Evolutionary conservation across 768 basidiomycete genomes (phyloP).

Genomic region (Astraeus odoratus): DNA sequence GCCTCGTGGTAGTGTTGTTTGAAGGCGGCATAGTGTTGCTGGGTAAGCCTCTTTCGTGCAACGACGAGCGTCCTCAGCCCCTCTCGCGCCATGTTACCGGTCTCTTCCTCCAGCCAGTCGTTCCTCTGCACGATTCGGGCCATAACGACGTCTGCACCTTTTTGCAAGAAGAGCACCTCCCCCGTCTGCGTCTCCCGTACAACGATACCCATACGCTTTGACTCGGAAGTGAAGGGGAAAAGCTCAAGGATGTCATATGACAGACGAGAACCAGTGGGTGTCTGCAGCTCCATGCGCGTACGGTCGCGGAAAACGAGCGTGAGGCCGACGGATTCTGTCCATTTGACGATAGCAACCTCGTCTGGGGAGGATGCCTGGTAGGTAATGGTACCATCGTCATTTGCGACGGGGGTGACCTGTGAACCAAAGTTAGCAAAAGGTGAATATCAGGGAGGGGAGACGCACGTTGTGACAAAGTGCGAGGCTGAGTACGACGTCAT

Average conservation of each 20-base stretch:
- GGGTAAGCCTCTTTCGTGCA: conserved; percentile 69
- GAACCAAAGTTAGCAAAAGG: neutral
- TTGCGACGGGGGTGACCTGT: conserved; percentile 91
- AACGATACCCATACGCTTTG: conserved; percentile 98
- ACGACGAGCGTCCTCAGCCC: conserved; percentile 92
- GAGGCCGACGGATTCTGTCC: conserved; percentile 93
- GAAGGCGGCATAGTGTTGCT: conserved; percentile 69
- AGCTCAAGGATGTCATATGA: conserved; percentile 85
- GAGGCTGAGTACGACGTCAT: conserved; percentile 87
- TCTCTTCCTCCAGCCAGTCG: conserved; percentile 99
- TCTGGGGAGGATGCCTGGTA: conserved; percentile 99
- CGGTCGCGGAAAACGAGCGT: conserved; percentile 87
- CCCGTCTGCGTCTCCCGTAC: conserved; percentile 71
- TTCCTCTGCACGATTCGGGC: conserved; percentile 89
- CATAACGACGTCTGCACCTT: conserved; percentile 99
- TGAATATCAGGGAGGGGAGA: conserved; percentile 1
- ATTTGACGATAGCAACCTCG: conserved; percentile 96
- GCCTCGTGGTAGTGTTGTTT: conserved; percentile 67
- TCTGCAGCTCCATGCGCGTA: conserved; percentile 78
- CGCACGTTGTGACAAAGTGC: conserved; percentile 94
- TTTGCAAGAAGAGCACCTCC: conserved; percentile 87
- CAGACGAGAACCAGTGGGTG: conserved; percentile 55
- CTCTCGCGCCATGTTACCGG: conserved; percentile 96
- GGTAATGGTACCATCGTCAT: conserved; percentile 91
- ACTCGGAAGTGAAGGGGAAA: conserved; percentile 98